phyloP scores from a whole-genome alignment of 78 protist species.

The Dictyostelium capitatum region DNA sequence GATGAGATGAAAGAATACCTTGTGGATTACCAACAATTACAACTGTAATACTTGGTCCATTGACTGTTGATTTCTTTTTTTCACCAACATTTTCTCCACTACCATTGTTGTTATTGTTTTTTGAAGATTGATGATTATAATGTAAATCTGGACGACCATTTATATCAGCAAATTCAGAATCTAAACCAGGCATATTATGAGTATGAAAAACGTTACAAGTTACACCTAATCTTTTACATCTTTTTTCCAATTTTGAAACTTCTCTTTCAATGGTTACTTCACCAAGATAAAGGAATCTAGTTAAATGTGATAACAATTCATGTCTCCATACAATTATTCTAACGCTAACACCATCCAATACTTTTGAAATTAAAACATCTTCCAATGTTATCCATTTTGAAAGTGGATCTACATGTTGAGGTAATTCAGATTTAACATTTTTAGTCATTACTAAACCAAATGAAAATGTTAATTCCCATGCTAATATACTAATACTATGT shows the following conservation, averaged over 20 bases:
- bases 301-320: slow-evolving; percentile 60
- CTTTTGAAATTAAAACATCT: slow-evolving; percentile 82
- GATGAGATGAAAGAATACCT: slow-evolving; percentile 87
- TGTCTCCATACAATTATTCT: slow-evolving; percentile 90
- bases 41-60: slow-evolving; percentile 58
- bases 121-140: neutral
- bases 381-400: slow-evolving; percentile 73
- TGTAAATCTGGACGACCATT: neutral
- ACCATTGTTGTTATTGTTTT: neutral
- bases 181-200: slow-evolving; percentile 43
- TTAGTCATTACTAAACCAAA: slow-evolving; percentile 81
- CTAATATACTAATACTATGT: slow-evolving; percentile 82
- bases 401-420: neutral
- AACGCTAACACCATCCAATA: slow-evolving; percentile 77
- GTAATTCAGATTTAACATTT: slow-evolving; percentile 51
- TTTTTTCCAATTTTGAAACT: slow-evolving; percentile 67
- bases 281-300: slow-evolving; percentile 84
- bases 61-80: neutral
- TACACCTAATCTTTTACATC: slow-evolving; percentile 66
- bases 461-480: slow-evolving; percentile 88
- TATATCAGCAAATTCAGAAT: neutral
- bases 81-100: neutral
- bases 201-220: slow-evolving; percentile 70
- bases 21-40: slow-evolving; percentile 86
- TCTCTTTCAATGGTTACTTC: slow-evolving; percentile 85